A percentile compares a stretch with the other conserved stretches of the same genome.
Evolutionary conservation across 1,139 yeast genomes (phyloP).

Genomic region (Pichia kudriavzevii): DNA sequence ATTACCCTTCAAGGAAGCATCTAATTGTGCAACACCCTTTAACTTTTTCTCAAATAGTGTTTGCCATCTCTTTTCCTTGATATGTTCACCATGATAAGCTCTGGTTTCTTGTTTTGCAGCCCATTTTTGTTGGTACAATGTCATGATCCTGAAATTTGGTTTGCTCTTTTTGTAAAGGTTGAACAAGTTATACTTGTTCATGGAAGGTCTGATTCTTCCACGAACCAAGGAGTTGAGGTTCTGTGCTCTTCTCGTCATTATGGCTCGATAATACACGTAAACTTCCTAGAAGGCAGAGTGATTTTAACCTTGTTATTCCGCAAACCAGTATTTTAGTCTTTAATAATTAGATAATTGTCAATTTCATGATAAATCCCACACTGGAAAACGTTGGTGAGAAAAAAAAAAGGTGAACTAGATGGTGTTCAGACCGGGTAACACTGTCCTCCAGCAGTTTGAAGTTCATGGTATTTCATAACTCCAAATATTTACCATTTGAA

Average conservation of each 20-base stretch:
- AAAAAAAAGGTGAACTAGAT: too few species aligned
- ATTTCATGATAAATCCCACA: too few species aligned
- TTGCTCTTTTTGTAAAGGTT: constrained; percentile 67
- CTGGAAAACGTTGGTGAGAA: too few species aligned
- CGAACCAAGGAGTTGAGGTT: constrained; percentile 26
- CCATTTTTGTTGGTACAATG: constrained; percentile 85
- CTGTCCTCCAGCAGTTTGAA: too few species aligned
- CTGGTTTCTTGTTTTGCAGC: constrained; percentile 85
- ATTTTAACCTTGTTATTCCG: too few species aligned
- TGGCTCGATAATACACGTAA: too few species aligned
- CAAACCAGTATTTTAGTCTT: too few species aligned
- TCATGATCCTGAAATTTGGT: constrained; percentile 31
- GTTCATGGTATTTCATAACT: too few species aligned
- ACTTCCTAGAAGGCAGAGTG: too few species aligned
- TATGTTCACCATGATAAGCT: constrained; percentile 91
- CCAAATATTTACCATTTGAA: too few species aligned
- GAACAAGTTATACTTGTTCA: constrained; percentile 88
- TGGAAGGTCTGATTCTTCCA: constrained; percentile 70
- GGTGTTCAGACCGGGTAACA: too few species aligned
- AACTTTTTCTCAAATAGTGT: constrained; percentile 63
- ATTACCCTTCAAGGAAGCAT: constrained; percentile 62
- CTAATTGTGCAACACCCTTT: constrained; percentile 79
- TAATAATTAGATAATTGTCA: too few species aligned
- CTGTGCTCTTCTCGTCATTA: constrained; percentile 25
- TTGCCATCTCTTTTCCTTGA: constrained; percentile 79